A percentile compares a stretch with the other conserved stretches of the same genome.
Evolutionary conservation across 345 rosid genomes (phyloP).

Genomic region (Tarenaya hassleriana): DNA sequence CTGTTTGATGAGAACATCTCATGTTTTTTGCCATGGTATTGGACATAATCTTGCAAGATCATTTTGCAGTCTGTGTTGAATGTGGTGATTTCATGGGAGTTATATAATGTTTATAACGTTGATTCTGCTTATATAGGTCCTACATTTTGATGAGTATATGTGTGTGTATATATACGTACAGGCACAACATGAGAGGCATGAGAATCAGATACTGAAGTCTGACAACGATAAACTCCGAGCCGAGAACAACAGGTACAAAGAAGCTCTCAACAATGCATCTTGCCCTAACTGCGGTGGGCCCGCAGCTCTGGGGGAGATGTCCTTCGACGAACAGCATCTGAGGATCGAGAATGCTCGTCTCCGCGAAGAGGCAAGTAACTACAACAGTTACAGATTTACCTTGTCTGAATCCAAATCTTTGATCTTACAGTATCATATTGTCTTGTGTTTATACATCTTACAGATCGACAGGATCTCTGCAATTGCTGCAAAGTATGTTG

Average conservation of each 20-base stretch:
- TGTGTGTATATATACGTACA: conserved; percentile 14
- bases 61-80: too few relatives aligned
- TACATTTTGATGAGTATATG: too few relatives aligned
- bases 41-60: too few relatives aligned
- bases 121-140: too few relatives aligned
- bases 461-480: conserved; percentile 90
- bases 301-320: conserved; percentile 89
- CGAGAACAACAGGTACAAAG: conserved; percentile 79
- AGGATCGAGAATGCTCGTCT: conserved; percentile 89
- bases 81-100: too few relatives aligned
- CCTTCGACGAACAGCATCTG: conserved; percentile 92
- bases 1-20: too few relatives aligned
- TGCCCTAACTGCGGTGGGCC: conserved; percentile 92
- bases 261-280: conserved; percentile 63
- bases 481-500: conserved; percentile 76
- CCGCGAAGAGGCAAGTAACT: conserved; percentile 62
- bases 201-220: conserved; percentile 69
- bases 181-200: conserved; percentile 91
- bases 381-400: background rate
- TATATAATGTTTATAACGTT: background rate
- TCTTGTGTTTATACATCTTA: conserved; percentile 12
- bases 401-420: background rate
- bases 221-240: conserved; percentile 86
- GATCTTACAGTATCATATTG: background rate
- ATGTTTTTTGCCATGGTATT: too few relatives aligned